These are phyloP conservation scores for Aegilops sharonensis DNA, from an alignment of 176 grass and related monocot species.

Conservation along the genomic window DNA sequence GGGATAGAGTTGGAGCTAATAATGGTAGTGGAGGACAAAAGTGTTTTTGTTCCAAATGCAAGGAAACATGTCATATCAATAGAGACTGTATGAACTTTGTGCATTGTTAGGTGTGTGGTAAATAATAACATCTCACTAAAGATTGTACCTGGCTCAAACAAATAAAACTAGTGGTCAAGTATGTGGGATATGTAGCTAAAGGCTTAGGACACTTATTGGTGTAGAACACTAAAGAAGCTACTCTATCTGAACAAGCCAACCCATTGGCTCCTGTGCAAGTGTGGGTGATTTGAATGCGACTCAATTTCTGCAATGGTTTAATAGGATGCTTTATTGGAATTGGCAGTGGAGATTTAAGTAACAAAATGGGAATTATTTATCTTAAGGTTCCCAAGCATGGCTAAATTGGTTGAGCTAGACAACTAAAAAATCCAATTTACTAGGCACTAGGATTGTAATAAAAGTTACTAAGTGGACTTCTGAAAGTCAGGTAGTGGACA, in stretches of 20 bases:
- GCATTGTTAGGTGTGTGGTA: too few species aligned
- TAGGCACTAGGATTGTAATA: too few species aligned
- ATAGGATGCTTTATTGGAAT: background rate
- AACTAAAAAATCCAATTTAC: too few species aligned
- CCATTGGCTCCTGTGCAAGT: background rate
- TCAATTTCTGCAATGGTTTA: background rate
- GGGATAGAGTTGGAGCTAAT: too few species aligned
- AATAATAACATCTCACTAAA: too few species aligned
- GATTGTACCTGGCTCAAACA: background rate
- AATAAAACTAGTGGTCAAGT: background rate
- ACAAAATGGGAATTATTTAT: background rate
- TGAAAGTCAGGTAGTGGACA: too few species aligned
- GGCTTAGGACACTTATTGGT: background rate
- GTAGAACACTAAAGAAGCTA: background rate
- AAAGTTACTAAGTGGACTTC: too few species aligned
- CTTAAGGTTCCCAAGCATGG: background rate
- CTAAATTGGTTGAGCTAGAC: too few species aligned
- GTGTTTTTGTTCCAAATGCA: too few species aligned
- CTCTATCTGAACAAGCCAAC: background rate
- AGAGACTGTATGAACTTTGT: too few species aligned
- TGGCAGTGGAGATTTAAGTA: background rate
- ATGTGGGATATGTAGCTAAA: background rate
- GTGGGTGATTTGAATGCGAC: background rate
- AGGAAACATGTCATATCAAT: too few species aligned
- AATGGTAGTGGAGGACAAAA: too few species aligned